Evolutionary conservation across 768 basidiomycete genomes (phyloP), one percentile per base, ranked within the genome.

Genomic region (Pleurotus pulmonarius): DNA sequence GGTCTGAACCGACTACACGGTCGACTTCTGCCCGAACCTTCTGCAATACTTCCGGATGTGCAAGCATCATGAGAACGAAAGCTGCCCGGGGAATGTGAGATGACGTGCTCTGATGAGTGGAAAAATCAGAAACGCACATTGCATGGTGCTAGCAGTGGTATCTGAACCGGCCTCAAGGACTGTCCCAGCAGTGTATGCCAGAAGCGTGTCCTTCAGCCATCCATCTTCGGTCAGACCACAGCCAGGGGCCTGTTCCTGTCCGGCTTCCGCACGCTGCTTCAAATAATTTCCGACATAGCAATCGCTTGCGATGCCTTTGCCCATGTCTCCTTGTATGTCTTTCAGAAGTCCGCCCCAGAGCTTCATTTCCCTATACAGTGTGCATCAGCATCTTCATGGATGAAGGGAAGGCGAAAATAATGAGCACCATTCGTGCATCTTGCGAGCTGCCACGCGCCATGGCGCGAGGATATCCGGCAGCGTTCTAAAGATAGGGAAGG

Each of bases 1-100:
- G 67, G 15, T 70, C 71, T 5, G 57, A 59, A 0, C 71, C 74
- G 55, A 77, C 64, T 3, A 79, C 72, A 1, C 70, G 55, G 57
- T 80, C 79, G 3, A 86, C 70, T 60, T 85, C 85, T 15, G 69
- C 73, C 56, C 82, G 83, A 0, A 80, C 79, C 58, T 76, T 78
- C 59, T 67, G 72, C 63, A 79, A 77, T 7, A 83, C 78, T 4
- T 81, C 78, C 70, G 68, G 61, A 57, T 64, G 61, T 22, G 58
- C 56, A 11, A 55, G 52, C 61, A 58, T 57, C 25, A 22, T 53
- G n/a, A 55, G 48, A 38, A 20, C 39, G 26, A 53, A 56, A 64
- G 64, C 44, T 60, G 60, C 9, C 56, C 51, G 16, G 65, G 61
- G 15, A 65, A 34, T 34, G 9, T 34, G 11, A 34, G 29, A 34